Evolutionary conservation across 2,329 filamentous ascomycete genomes (phyloP).

Genomic region (Xylariales sp.): DNA sequence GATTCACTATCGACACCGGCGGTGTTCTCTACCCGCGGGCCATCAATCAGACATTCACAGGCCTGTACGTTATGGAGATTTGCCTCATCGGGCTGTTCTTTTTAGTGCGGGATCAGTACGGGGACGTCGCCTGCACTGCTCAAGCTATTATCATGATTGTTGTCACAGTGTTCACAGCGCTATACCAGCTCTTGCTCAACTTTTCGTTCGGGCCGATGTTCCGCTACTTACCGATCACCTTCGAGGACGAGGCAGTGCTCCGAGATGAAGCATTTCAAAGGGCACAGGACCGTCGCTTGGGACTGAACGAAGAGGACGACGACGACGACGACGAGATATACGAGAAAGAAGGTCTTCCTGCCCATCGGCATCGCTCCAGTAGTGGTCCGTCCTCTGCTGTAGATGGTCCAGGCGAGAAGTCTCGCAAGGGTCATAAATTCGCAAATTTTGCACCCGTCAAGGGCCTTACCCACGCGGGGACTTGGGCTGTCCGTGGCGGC

Average conservation of each 20-base stretch:
- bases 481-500: conserved; percentile 44
- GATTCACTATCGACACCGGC: conserved; percentile 85
- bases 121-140: conserved; percentile 55
- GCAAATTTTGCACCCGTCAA: conserved; percentile 36
- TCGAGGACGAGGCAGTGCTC: conserved; percentile 91
- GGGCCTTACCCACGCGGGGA: conserved; percentile 42
- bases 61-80: conserved; percentile 90
- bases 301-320: conserved; percentile 50
- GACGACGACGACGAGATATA: conserved; percentile 43
- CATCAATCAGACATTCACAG: conserved; percentile 93
- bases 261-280: conserved; percentile 85
- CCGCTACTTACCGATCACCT: conserved; percentile 85
- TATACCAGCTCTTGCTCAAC: conserved; percentile 81
- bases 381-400: conserved; percentile 31
- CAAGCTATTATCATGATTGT: conserved; percentile 87
- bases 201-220: conserved; percentile 79
- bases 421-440: conserved; percentile 20
- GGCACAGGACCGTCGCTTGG: conserved; percentile 67
- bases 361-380: conserved; percentile 40
- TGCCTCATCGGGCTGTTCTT: conserved; percentile 89
- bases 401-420: conserved; percentile 19
- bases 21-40: conserved; percentile 87
- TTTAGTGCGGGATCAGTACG: conserved; percentile 57
- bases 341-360: conserved; percentile 33
- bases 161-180: conserved; percentile 60